These are phyloP conservation scores for Nitzschia putrida DNA, from an alignment of 108 stramenopile species.

Conservation along the genomic window DNA sequence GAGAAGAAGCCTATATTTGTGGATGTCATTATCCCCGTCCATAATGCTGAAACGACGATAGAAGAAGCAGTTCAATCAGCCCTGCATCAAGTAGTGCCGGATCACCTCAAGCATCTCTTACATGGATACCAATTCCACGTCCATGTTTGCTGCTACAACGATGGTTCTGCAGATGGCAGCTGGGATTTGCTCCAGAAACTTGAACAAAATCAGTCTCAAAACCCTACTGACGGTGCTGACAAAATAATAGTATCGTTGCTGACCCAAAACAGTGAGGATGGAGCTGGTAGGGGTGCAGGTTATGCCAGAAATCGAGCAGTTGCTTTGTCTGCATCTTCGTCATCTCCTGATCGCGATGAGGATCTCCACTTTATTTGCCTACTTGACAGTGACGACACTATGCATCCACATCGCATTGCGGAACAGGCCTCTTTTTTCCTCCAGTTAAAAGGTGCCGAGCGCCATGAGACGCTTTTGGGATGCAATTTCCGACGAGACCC, in stretches of 20 bases:
- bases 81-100: conserved; percentile 61
- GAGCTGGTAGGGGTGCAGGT: conserved; percentile 66
- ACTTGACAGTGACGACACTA: conserved; percentile 83
- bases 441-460: conserved; percentile 18
- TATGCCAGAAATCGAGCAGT: conserved; percentile 82
- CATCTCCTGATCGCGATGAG: neutral
- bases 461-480: conserved; percentile 66
- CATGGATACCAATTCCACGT: conserved; percentile 41
- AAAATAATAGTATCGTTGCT: conserved; percentile 20
- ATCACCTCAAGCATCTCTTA: conserved; percentile 22
- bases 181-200: conserved; percentile 36
- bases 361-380: conserved; percentile 62
- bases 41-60: conserved; percentile 76
- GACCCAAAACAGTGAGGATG: conserved; percentile 37
- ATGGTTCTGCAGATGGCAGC: conserved; percentile 76
- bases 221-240: neutral
- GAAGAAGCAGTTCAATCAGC: conserved; percentile 69
- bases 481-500: conserved; percentile 81
- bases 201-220: neutral
- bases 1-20: conserved; percentile 17
- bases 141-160: conserved; percentile 78
- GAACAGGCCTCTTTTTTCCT: conserved; percentile 70
- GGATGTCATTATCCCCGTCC: conserved; percentile 80
- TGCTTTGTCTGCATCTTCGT: conserved; percentile 22
- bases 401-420: conserved; percentile 69